These are phyloP conservation scores for Curvularia hawaiiensis DNA, from an alignment of 2,329 filamentous ascomycete genomes.

Conservation along the genomic window DNA sequence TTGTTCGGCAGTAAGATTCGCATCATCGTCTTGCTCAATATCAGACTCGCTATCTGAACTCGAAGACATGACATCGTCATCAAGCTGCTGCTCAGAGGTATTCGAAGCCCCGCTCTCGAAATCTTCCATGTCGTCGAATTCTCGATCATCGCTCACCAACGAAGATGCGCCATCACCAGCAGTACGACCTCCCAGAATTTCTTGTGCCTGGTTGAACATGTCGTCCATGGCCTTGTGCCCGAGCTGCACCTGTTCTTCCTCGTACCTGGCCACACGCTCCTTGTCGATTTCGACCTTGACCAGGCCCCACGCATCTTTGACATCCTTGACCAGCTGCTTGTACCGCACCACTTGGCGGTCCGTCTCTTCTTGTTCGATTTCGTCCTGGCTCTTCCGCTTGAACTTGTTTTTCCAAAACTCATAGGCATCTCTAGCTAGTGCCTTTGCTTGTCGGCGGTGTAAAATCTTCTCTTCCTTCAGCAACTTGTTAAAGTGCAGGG, in stretches of 20 bases:
- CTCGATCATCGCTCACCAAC: slow-evolving; percentile 47
- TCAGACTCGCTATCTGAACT: slow-evolving; percentile 47
- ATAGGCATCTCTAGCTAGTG: slow-evolving; percentile 76
- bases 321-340: slow-evolving; percentile 70
- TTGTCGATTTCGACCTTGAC: slow-evolving; percentile 64
- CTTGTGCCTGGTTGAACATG: slow-evolving; percentile 72
- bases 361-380: slow-evolving; percentile 78
- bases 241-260: slow-evolving; percentile 63
- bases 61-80: slow-evolving; percentile 49
- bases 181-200: slow-evolving; percentile 41
- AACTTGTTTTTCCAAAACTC: slow-evolving; percentile 76
- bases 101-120: slow-evolving; percentile 48
- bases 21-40: slow-evolving; percentile 60
- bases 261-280: slow-evolving; percentile 61
- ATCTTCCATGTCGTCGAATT: slow-evolving; percentile 50
- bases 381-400: slow-evolving; percentile 61
- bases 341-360: slow-evolving; percentile 71
- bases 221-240: slow-evolving; percentile 71
- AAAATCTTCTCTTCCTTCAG: slow-evolving; percentile 78
- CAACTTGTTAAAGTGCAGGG: slow-evolving; percentile 78
- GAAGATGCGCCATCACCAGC: slow-evolving; percentile 45
- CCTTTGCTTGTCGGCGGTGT: slow-evolving; percentile 78
- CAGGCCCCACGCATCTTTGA: slow-evolving; percentile 65
- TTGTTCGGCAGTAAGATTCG: slow-evolving; percentile 71
- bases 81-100: slow-evolving; percentile 46